phyloP scores from a whole-genome alignment of 2,329 filamentous ascomycete species.

The Fusarium sp. region DNA sequence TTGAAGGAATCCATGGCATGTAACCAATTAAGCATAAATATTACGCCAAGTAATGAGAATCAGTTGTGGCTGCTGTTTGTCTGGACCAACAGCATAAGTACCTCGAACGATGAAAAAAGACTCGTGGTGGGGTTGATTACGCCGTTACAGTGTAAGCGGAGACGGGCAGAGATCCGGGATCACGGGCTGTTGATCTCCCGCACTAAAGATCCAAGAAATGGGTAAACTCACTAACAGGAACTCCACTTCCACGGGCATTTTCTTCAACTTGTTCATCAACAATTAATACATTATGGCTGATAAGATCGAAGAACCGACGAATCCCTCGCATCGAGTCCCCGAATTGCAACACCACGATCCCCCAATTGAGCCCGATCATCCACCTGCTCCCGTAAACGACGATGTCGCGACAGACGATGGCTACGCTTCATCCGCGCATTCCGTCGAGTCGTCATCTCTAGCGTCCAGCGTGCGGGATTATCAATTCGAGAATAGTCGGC shows the following conservation, averaged over 20 bases:
- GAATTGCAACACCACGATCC: constrained; percentile 20
- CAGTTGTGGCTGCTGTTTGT: constrained; percentile 4
- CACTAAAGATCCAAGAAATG: neutral
- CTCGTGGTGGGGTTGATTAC: neutral
- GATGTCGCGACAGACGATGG: constrained; percentile 33
- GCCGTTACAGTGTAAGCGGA: neutral
- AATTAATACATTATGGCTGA: neutral
- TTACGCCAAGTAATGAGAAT: neutral
- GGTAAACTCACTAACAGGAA: neutral
- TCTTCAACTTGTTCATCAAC: neutral
- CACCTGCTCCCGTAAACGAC: neutral
- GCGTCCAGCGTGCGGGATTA: constrained; percentile 54
- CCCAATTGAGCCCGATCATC: constrained; percentile 19
- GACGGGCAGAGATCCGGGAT: neutral
- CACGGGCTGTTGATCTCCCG: constrained; percentile 9
- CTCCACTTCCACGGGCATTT: neutral
- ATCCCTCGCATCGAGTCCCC: neutral
- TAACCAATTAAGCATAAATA: neutral
- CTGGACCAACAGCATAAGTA: constrained; percentile 3
- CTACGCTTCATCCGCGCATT: constrained; percentile 20
- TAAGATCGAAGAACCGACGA: neutral
- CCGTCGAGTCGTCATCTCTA: constrained; percentile 37
- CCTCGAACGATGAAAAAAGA: neutral
- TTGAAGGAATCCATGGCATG: constrained; percentile 30
- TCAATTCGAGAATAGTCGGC: constrained; percentile 57